A percentile compares a stretch with the other conserved stretches of the same genome.
phyloP scores from a whole-genome alignment of 352 stramenopile genomes.

The Globisporangium polare region DNA sequence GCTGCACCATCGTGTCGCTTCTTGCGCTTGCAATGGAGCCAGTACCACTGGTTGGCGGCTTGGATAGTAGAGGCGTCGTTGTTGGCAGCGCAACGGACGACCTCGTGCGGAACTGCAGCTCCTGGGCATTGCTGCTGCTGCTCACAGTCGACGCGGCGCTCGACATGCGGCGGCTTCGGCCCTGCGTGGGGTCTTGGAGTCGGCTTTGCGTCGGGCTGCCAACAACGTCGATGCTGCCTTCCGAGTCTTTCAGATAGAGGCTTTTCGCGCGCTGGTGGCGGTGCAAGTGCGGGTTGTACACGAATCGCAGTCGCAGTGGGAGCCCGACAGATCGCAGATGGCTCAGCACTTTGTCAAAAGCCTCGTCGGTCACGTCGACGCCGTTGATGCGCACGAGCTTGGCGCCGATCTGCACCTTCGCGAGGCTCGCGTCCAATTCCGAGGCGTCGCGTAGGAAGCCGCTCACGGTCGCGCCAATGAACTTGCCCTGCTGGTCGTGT shows the following conservation, averaged over 20 bases:
- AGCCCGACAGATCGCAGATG: conserved; percentile 43
- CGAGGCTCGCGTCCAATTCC: conserved; percentile 56
- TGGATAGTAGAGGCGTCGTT: background rate
- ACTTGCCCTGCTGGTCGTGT: conserved; percentile 55
- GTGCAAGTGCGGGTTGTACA: conserved; percentile 54
- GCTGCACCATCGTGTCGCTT: conserved; percentile 8
- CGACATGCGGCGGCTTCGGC: conserved; percentile 8
- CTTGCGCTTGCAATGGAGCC: conserved; percentile 7
- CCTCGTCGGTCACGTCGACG: conserved; percentile 46
- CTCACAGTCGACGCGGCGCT: conserved; percentile 2
- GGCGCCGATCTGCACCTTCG: conserved; percentile 53
- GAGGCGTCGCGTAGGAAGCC: conserved; percentile 59
- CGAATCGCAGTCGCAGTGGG: conserved; percentile 61
- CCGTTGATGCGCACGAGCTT: conserved; percentile 75
- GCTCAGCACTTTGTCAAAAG: conserved; percentile 60
- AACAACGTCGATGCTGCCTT: conserved; percentile 9
- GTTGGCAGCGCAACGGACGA: conserved; percentile 5
- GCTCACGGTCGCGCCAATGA: conserved; percentile 62
- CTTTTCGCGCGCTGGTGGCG: conserved; percentile 21
- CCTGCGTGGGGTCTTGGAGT: background rate
- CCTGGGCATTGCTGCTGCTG: conserved; percentile 4
- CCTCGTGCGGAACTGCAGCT: conserved; percentile 3
- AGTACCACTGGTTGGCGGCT: background rate
- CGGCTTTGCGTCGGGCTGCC: conserved; percentile 17
- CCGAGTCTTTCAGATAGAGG: conserved; percentile 16